These are phyloP conservation scores for Spathaspora girioi DNA, from an alignment of 805 yeast species.

Conservation along the genomic window DNA sequence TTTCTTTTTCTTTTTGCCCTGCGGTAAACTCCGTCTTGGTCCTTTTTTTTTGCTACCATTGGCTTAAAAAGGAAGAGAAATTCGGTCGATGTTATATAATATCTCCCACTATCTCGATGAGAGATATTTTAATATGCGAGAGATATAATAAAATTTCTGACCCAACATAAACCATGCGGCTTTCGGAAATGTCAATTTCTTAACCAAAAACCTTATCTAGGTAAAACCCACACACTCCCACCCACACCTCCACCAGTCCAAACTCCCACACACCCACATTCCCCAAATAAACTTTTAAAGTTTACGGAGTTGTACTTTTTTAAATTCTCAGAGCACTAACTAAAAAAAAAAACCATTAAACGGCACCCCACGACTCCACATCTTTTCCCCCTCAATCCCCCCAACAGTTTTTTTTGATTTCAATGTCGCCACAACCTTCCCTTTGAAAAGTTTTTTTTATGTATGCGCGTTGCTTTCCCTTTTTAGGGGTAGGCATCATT, in stretches of 20 bases:
- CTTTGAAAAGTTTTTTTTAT: not conserved
- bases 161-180: too few relatives aligned
- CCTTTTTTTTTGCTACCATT: not conserved
- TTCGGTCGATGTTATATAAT: too few relatives aligned
- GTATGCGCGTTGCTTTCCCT: not conserved
- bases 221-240: too few relatives aligned
- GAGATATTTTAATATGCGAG: too few relatives aligned
- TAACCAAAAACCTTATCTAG: too few relatives aligned
- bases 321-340: too few relatives aligned
- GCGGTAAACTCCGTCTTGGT: not conserved
- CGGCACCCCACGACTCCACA: not conserved
- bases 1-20: not conserved
- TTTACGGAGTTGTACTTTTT: not conserved
- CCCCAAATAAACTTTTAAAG: not conserved
- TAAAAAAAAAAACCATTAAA: too few relatives aligned
- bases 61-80: not conserved
- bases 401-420: not conserved
- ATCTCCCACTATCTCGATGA: too few relatives aligned
- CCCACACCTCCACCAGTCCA: too few relatives aligned
- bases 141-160: too few relatives aligned
- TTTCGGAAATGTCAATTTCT: too few relatives aligned
- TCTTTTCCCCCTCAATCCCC: not conserved
- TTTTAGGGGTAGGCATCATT: not conserved
- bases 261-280: too few relatives aligned
- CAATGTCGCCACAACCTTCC: not conserved